Base-by-base conservation (phyloP, 768 basidiomycete genomes). In the Suillus paluster region DNA sequence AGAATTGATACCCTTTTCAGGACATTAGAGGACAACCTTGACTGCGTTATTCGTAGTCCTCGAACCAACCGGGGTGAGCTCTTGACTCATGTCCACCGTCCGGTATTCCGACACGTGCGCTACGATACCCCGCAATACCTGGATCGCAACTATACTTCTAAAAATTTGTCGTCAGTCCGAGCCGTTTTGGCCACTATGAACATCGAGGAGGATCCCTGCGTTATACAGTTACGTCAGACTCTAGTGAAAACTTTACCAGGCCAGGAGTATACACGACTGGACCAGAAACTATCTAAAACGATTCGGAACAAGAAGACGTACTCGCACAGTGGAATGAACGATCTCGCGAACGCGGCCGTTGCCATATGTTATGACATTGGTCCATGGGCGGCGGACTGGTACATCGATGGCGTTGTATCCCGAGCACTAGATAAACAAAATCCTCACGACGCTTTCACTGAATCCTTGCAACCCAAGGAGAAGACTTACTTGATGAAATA, bases 351-450 rank as follows among this genome's bases (percentile, higher is more conserved):
- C n/a, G 78, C 89, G 0, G 88, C 88, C 0, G 66, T 63, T 0
- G 87, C 83, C 53, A 87, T 92, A 33, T 84, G 83, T 60, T 63
- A 67, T 2, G 88, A 90, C 53, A 68, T 92, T 4, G 91, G 91
- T 2, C 75, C 84, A 1, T 93, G 91, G 91, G 86, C 90, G 1
- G 83, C 89, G 3, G 90, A 92, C 68, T 92, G 91, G 91, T 92
- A 87, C 65, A 80, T 92, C 46, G 81, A 79, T 61, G 77, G 79
- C 45, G 87, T 88, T 38, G 66, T 90, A 42, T 77, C 85, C 58
- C 78, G 84, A 45, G 87, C 84, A 0, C 80, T 79, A 63, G 58
- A 71, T 1, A 67, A 67, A 9, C 79, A 80, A 9, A 81, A 79
- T 55, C 81, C 82, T 0, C 84, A 79, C 65, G 77, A 80, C 53